Conservation (phyloP, 176 grass and related monocot genomes). For the Leersia perrieri region DNA sequence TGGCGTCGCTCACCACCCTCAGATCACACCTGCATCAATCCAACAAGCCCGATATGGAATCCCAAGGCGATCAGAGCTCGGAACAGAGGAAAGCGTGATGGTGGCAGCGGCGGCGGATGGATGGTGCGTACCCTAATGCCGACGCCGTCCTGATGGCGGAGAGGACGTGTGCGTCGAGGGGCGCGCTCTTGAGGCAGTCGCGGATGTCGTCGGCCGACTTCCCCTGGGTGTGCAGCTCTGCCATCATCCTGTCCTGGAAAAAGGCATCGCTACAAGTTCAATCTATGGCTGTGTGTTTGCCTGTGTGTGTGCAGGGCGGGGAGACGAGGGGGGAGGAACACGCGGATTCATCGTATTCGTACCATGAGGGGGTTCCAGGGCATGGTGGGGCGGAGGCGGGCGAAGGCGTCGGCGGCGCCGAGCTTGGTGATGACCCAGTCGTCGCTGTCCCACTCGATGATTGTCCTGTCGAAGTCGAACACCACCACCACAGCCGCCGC, state of each 20-base stretch:
- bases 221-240: constrained; percentile 63
- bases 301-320: neutral
- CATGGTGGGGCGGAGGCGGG: constrained; percentile 57
- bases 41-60: no score
- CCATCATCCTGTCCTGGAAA: constrained; percentile 77
- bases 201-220: constrained; percentile 60
- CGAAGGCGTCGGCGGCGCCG: constrained; percentile 55
- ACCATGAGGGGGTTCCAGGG: constrained; percentile 81
- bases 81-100: no score
- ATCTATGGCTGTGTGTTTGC: neutral
- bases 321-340: neutral
- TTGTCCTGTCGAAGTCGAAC: constrained; percentile 90
- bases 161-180: constrained; percentile 48
- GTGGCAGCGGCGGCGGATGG: neutral
- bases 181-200: constrained; percentile 53
- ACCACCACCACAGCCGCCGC: constrained; percentile 41
- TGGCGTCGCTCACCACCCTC: constrained; percentile 86
- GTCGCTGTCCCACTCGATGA: constrained; percentile 90
- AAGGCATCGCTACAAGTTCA: neutral
- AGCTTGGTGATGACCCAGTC: constrained; percentile 70
- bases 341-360: neutral
- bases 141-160: constrained; percentile 59
- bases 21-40: constrained; percentile 64
- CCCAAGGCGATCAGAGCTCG: no score
- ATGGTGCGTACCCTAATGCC: constrained; percentile 41